A percentile compares a stretch with the other conserved stretches of the same genome.
phyloP scores from a whole-genome alignment of 2,329 filamentous ascomycete species.

The Penicillium sp. region DNA sequence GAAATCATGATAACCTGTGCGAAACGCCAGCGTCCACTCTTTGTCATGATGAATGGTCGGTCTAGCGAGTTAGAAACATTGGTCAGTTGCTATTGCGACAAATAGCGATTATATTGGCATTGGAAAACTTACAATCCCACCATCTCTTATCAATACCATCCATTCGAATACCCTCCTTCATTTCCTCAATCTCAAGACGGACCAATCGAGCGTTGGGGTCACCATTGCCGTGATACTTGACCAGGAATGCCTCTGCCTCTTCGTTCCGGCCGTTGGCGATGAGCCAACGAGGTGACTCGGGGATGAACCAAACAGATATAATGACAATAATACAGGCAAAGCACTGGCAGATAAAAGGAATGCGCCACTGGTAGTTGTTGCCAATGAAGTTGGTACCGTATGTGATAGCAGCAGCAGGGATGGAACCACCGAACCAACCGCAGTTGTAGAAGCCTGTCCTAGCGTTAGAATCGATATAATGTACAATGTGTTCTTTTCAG shows the following conservation, averaged over 20 bases:
- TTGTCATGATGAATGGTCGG: slow-evolving; percentile 46
- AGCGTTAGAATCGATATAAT: not conserved
- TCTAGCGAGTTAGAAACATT: slow-evolving; percentile 27
- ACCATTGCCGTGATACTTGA: slow-evolving; percentile 31
- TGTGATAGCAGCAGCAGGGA: slow-evolving; percentile 53
- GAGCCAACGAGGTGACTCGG: slow-evolving; percentile 62
- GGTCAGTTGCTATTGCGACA: not conserved
- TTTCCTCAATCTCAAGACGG: slow-evolving; percentile 30
- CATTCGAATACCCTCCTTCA: slow-evolving; percentile 42
- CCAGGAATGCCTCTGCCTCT: slow-evolving; percentile 25
- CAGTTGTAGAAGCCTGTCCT: slow-evolving; percentile 51
- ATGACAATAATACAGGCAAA: slow-evolving; percentile 59
- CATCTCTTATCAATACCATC: slow-evolving; percentile 52
- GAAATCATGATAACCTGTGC: slow-evolving; percentile 53
- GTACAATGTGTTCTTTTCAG: not conserved
- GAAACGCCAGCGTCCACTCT: slow-evolving; percentile 52
- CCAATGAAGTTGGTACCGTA: slow-evolving; percentile 50
- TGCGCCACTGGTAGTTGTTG: slow-evolving; percentile 57
- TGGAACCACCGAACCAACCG: slow-evolving; percentile 54
- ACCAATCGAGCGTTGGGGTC: slow-evolving; percentile 28
- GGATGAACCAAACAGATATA: slow-evolving; percentile 61
- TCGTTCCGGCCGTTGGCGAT: slow-evolving; percentile 26
- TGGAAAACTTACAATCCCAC: slow-evolving; percentile 46
- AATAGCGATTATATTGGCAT: not conserved
- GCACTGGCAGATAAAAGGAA: slow-evolving; percentile 67